Evolutionary conservation across 2,329 filamentous ascomycete genomes (phyloP).

Genomic region (Biscogniauxia marginata): DNA sequence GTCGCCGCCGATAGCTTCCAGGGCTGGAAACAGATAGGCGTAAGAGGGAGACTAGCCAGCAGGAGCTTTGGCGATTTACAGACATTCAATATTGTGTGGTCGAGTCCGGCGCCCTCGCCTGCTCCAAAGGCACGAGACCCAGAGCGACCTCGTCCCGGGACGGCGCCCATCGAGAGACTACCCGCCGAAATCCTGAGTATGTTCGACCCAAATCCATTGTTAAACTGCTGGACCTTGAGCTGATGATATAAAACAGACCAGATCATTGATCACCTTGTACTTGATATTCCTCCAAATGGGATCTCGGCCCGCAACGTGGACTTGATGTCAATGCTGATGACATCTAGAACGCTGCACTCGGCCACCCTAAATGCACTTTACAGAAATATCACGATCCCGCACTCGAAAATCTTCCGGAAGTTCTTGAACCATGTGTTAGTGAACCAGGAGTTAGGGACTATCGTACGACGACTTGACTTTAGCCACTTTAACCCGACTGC

Average conservation of each 20-base stretch:
- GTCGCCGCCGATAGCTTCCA: conserved; percentile 52
- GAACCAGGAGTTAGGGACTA: conserved; percentile 68
- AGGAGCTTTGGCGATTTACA: conserved; percentile 61
- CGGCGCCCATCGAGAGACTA: conserved; percentile 63
- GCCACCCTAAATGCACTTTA: conserved; percentile 75
- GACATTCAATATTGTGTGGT: conserved; percentile 55
- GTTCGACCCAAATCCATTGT: conserved; percentile 15
- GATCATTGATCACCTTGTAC: conserved; percentile 71
- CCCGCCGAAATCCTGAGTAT: conserved; percentile 70
- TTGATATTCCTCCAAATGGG: conserved; percentile 73
- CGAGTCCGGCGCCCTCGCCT: conserved; percentile 38
- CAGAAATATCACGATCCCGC: conserved; percentile 76
- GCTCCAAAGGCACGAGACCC: conserved; percentile 31
- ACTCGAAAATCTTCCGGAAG: conserved; percentile 81
- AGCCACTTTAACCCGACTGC: conserved; percentile 82
- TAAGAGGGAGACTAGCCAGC: conserved; percentile 58
- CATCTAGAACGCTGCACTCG: conserved; percentile 72
- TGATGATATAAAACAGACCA: conserved; percentile 47
- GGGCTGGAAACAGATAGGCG: conserved; percentile 62
- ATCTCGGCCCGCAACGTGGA: conserved; percentile 75
- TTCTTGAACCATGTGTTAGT: conserved; percentile 67
- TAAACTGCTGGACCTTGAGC: conserved; percentile 2
- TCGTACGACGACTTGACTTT: conserved; percentile 78
- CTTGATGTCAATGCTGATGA: conserved; percentile 70
- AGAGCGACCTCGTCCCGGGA: conserved; percentile 41